Conservation (phyloP, 2,329 filamentous ascomycete genomes). For the Aspergillus quadricinctus region DNA sequence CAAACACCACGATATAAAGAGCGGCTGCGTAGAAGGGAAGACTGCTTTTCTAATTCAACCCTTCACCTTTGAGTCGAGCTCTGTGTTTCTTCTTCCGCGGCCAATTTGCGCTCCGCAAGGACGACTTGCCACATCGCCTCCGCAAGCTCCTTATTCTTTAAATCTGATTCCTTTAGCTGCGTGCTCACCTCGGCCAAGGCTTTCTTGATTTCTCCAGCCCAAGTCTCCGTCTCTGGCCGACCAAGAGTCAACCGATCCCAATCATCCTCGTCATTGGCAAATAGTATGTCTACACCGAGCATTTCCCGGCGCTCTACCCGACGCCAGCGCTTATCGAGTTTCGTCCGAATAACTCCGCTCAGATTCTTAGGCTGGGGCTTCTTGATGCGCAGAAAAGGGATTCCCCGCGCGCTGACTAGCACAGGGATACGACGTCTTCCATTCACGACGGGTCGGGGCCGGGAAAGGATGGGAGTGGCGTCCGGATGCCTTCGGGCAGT, state of each 20-base stretch:
- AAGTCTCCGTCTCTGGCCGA: slow-evolving; percentile 15
- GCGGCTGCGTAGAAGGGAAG: not conserved
- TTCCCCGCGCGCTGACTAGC: slow-evolving; percentile 38
- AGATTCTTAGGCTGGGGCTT: slow-evolving; percentile 41
- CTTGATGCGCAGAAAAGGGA: slow-evolving; percentile 42
- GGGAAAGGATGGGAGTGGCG: slow-evolving; percentile 30
- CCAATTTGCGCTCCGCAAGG: slow-evolving; percentile 35
- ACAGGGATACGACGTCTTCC: slow-evolving; percentile 39
- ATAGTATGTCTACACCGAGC: slow-evolving; percentile 25
- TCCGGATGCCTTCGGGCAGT: slow-evolving; percentile 32
- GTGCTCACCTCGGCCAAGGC: slow-evolving; percentile 18
- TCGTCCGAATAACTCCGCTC: slow-evolving; percentile 33
- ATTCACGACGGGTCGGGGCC: slow-evolving; percentile 29
- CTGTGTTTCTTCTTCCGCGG: slow-evolving; percentile 23
- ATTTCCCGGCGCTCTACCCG: slow-evolving; percentile 30
- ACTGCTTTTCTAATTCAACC: not conserved
- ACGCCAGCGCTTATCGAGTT: slow-evolving; percentile 32
- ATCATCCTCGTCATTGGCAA: slow-evolving; percentile 38
- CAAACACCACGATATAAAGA: not conserved
- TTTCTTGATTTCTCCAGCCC: slow-evolving; percentile 19
- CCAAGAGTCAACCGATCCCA: slow-evolving; percentile 36
- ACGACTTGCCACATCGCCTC: slow-evolving; percentile 38
- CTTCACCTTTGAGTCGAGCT: slow-evolving; percentile 4
- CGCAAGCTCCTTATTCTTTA: slow-evolving; percentile 25
- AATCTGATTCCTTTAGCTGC: slow-evolving; percentile 24